phyloP scores from a whole-genome alignment of 2,329 filamentous ascomycete species.

The Diplodia mutila region DNA sequence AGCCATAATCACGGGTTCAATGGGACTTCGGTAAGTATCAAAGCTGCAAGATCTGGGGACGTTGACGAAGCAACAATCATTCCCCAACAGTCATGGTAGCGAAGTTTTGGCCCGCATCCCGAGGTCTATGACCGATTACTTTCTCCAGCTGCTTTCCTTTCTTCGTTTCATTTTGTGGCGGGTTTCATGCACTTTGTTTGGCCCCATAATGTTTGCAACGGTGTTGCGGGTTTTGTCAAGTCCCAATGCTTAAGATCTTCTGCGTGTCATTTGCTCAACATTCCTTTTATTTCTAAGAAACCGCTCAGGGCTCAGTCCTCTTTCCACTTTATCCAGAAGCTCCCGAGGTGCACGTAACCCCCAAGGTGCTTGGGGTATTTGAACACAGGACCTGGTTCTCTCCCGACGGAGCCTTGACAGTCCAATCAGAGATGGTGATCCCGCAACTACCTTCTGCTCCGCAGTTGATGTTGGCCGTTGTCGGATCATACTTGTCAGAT shows the following conservation, averaged over 20 bases:
- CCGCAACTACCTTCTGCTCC: slow-evolving; percentile 13
- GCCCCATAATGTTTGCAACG: background rate
- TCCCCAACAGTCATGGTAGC: background rate
- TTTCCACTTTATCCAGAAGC: slow-evolving; percentile 11
- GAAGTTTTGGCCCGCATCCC: too few relatives aligned
- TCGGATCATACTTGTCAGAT: slow-evolving; percentile 47
- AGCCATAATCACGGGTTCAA: background rate
- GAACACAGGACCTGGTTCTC: slow-evolving; percentile 19
- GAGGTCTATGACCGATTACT: background rate
- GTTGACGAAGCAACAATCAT: background rate
- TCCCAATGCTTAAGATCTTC: background rate
- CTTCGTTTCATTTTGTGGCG: background rate
- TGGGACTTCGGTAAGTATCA: background rate
- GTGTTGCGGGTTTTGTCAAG: background rate
- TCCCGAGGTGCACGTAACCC: slow-evolving; percentile 12
- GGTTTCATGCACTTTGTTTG: background rate
- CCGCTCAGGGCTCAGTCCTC: background rate
- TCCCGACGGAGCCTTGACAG: slow-evolving; percentile 7
- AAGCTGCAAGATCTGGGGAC: background rate
- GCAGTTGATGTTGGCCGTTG: slow-evolving; percentile 29
- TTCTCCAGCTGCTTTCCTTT: too few relatives aligned
- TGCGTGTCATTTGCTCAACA: background rate
- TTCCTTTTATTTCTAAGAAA: background rate
- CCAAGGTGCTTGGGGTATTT: slow-evolving; percentile 13
- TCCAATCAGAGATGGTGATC: slow-evolving; percentile 17